A percentile compares a stretch with the other conserved stretches of the same genome.
Conservation (phyloP, 129 eudicot species). For the Erigeron canadensis region DNA sequence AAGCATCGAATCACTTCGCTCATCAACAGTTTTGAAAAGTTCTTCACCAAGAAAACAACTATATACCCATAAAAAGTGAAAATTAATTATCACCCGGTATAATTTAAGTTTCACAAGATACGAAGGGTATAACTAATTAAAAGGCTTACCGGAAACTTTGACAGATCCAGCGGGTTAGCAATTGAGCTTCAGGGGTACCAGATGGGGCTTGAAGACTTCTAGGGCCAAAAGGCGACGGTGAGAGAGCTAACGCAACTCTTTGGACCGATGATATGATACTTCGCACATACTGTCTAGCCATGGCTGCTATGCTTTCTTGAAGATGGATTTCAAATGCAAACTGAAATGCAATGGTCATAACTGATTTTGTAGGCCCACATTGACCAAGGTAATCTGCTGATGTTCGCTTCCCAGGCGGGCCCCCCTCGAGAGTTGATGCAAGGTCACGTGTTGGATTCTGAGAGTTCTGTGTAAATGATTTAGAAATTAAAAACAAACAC, state of each 20-base stretch:
- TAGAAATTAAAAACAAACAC: background rate
- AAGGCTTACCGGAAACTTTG: conserved; percentile 77
- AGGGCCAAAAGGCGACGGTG: conserved; percentile 77
- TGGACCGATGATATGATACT: conserved; percentile 88
- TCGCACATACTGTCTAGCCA: conserved; percentile 91
- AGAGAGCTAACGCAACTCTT: conserved; percentile 89
- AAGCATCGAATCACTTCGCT: conserved; percentile 66
- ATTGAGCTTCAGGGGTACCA: conserved; percentile 86
- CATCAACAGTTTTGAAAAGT: conserved; percentile 59
- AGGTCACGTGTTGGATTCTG: conserved; percentile 91
- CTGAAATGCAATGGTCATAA: conserved; percentile 95
- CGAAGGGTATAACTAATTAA: conserved; percentile 1
- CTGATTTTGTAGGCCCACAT: conserved; percentile 61
- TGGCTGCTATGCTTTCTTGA: conserved; percentile 82
- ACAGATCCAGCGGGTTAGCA: conserved; percentile 86
- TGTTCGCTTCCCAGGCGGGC: conserved; percentile 64
- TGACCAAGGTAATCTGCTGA: conserved; percentile 45
- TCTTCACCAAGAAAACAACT: conserved; percentile 84
- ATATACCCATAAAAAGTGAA: conserved; percentile 15
- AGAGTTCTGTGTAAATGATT: conserved; percentile 46
- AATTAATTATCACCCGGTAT: background rate
- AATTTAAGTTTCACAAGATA: conserved; percentile 14
- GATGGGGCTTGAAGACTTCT: conserved; percentile 50
- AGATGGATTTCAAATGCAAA: conserved; percentile 91
- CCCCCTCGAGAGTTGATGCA: conserved; percentile 91